Evolutionary conservation across 169 alveolate species (phyloP), one percentile per base, ranked within the genome.

Genomic region (Sarcocystis neurona): DNA sequence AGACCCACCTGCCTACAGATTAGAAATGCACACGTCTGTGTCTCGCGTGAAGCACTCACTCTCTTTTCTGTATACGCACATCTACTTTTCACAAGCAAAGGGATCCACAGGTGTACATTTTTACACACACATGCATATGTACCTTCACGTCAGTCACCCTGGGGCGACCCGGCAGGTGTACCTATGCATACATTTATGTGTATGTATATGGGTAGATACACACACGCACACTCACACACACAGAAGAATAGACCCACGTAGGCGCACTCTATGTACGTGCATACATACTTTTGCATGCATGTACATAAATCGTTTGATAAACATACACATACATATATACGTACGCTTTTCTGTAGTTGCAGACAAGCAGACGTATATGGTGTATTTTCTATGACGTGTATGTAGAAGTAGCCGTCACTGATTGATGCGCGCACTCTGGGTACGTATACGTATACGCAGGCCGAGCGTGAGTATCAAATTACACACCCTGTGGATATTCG

Each of bases 401-500:
- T 8, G 60, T 58, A 34, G 18, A 10, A 50, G 8, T 18, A 10
- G 18, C 18, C 8, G n/a, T 18, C 18, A 18, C 60, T 10, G 60
- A 50, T 8, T 50, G 60, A 8, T 2, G 70, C 18, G 70, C 18
- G 18, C n/a, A n/a, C n/a, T 2, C 70, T 58, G 70, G 4, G 18
- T 58, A 34, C 3, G 18, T 43, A 30, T 18, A 1, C 75, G 39
- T 63, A 3, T 50, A 8, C 60, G 60, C 8, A 18, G 27, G 8
- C 8, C 27, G 27, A 50, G 18, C 60, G 8, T 50, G 27, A 18
- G 60, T 18, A 8, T 50, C 60, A 18, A 10, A 3, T n/a, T n/a
- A 63, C 75, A 63, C n/a, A 12, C 75, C 75, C 75, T 63, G 75
- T 15, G 89, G 89, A 63, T 84, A 84, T 48, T 84, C 89, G 18